Percentiles rank a stretch among this genome's conserved stretches.
Evolutionary conservation across 2,329 filamentous ascomycete genomes (phyloP).

Genomic region (Alternaria sp.): DNA sequence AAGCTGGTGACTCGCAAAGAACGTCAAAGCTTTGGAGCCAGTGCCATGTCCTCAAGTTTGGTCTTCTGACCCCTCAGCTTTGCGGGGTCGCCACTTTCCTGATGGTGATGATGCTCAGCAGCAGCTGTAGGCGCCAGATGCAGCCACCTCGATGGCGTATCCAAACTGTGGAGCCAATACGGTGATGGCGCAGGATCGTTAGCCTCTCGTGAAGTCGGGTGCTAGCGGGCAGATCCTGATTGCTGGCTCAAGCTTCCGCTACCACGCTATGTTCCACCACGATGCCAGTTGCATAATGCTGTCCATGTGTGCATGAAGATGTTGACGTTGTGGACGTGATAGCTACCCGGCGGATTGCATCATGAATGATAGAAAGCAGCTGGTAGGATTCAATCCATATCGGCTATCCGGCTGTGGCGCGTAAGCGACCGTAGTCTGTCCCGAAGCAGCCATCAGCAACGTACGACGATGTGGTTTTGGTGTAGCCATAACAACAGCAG

Average conservation of each 20-base stretch:
- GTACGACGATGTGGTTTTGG: not conserved
- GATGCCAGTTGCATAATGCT: not conserved
- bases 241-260: not conserved
- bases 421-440: not conserved
- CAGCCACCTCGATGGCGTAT: not conserved
- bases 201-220: not conserved
- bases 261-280: not conserved
- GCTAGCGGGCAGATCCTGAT: not conserved
- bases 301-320: not conserved
- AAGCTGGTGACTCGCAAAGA: too few relatives aligned
- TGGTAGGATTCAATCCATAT: not conserved
- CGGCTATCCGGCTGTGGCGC: constrained; percentile 4
- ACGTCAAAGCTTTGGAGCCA: too few relatives aligned
- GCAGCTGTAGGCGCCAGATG: not conserved
- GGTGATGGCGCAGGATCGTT: not conserved
- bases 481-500: not conserved
- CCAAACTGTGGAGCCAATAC: not conserved
- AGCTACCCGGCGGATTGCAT: not conserved
- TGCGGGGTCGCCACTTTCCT: not conserved
- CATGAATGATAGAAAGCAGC: not conserved
- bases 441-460: not conserved
- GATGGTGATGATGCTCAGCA: not conserved
- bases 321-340: not conserved
- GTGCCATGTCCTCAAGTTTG: not conserved
- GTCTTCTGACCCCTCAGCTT: not conserved